A percentile compares a stretch with the other conserved stretches of the same genome.
These are phyloP conservation scores for Teunomyces cretensis DNA, from an alignment of 805 yeast genomes.

Conservation along the genomic window DNA sequence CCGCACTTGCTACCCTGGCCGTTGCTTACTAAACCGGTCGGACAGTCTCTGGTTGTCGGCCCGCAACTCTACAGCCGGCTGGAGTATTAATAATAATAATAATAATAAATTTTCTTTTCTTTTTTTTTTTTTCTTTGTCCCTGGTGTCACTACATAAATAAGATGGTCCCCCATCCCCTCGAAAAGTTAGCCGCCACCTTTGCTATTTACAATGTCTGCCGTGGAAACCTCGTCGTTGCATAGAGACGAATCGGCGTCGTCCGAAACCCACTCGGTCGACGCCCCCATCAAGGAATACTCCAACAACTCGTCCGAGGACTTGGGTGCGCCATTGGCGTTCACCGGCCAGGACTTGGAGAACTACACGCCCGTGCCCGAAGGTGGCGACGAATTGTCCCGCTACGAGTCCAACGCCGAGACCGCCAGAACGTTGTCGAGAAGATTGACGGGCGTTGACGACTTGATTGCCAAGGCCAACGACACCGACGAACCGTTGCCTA, in stretches of 20 bases:
- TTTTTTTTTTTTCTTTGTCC: no score
- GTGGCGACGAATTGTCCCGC: slow-evolving; percentile 13
- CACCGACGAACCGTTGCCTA: slow-evolving; percentile 32
- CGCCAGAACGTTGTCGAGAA: slow-evolving; percentile 19
- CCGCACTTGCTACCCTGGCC: no score
- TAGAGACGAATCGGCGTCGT: neutral
- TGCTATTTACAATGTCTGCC: neutral
- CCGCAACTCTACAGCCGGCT: no score
- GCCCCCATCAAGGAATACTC: slow-evolving; percentile 3
- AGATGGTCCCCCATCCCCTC: no score
- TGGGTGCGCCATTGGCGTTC: slow-evolving; percentile 10
- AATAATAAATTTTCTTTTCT: no score
- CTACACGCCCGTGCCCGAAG: neutral
- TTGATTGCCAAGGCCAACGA: slow-evolving; percentile 19
- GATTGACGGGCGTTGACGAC: slow-evolving; percentile 21
- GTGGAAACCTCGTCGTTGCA: neutral
- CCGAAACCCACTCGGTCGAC: slow-evolving; percentile 2
- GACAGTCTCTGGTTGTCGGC: no score
- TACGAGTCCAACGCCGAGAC: slow-evolving; percentile 22
- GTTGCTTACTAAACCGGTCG: no score
- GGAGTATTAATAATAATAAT: no score
- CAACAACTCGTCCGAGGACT: slow-evolving; percentile 5
- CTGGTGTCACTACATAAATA: no score
- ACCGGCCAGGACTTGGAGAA: slow-evolving; percentile 10
- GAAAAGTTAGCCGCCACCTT: neutral